These are phyloP conservation scores for Penicillium tannophilum DNA, from an alignment of 495 filamentous ascomycete species.

Conservation along the genomic window DNA sequence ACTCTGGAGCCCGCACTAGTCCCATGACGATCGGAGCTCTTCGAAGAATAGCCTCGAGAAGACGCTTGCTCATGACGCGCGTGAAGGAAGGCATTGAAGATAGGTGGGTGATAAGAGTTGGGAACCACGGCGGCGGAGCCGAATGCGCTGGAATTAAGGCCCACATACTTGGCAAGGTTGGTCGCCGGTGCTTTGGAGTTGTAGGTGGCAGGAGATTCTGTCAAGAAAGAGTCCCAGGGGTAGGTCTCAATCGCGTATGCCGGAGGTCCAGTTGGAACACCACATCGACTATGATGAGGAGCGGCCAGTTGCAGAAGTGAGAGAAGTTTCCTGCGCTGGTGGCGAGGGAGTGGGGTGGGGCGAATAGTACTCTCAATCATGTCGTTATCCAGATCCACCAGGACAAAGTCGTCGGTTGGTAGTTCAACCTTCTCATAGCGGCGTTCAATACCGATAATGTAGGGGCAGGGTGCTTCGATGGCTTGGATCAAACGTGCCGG, in stretches of 20 bases:
- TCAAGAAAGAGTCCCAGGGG: constrained; percentile 83
- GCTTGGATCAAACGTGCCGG: constrained; percentile 86
- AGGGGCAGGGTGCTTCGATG: constrained; percentile 92
- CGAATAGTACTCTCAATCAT: constrained; percentile 76
- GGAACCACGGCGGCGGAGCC: constrained; percentile 61
- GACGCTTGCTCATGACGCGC: constrained; percentile 63
- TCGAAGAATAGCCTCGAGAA: constrained; percentile 49
- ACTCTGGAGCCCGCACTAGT: constrained; percentile 76
- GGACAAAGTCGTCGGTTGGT: constrained; percentile 94
- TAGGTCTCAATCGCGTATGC: constrained; percentile 91
- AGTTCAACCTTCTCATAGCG: constrained; percentile 90
- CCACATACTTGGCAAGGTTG: constrained; percentile 79
- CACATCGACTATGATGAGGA: constrained; percentile 84
- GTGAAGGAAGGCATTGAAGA: constrained; percentile 91
- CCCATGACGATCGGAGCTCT: constrained; percentile 68
- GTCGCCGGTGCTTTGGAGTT: constrained; percentile 67
- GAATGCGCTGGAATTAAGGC: constrained; percentile 85
- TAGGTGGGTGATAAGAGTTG: constrained; percentile 48
- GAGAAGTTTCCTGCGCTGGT: constrained; percentile 85
- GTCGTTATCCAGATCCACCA: constrained; percentile 91
- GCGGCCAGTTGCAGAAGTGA: constrained; percentile 88
- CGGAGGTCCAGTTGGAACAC: constrained; percentile 85
- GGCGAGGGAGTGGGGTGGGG: constrained; percentile 77
- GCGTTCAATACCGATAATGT: constrained; percentile 93
- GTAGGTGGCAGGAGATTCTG: constrained; percentile 82